These are phyloP conservation scores for Barnettozyma sp. DNA, from an alignment of 805 yeast species.

Conservation along the genomic window DNA sequence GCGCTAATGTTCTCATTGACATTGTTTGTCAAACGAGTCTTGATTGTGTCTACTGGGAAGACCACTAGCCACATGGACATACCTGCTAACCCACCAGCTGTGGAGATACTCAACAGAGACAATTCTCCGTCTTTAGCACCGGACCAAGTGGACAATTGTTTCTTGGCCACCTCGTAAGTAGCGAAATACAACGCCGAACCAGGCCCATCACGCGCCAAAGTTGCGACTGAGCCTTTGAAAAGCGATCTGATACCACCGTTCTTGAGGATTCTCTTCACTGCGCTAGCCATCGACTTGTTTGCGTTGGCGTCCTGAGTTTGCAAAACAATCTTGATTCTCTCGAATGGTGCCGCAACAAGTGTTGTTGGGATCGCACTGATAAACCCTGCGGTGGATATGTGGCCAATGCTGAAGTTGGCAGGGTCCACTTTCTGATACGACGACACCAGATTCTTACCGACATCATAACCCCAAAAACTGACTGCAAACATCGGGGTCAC, in stretches of 20 bases:
- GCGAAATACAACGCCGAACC: slow-evolving; percentile 96
- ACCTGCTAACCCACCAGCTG: slow-evolving; percentile 96
- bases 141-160: slow-evolving; percentile 39
- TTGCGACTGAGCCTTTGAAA: slow-evolving; percentile 87
- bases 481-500: slow-evolving; percentile 99
- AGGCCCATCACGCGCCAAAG: slow-evolving; percentile 95
- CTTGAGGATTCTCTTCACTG: slow-evolving; percentile 59
- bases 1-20: slow-evolving; percentile 43
- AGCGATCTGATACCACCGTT: slow-evolving; percentile 82
- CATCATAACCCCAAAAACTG: slow-evolving; percentile 96
- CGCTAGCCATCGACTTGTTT: slow-evolving; percentile 38
- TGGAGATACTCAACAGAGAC: slow-evolving; percentile 66
- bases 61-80: slow-evolving; percentile 95
- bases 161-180: slow-evolving; percentile 79
- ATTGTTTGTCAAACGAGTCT: slow-evolving; percentile 38
- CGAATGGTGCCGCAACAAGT: slow-evolving; percentile 95
- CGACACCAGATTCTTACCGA: slow-evolving; percentile 74
- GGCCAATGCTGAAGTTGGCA: slow-evolving; percentile 48
- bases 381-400: slow-evolving; percentile 89
- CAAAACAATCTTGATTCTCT: slow-evolving; percentile 88
- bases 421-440: slow-evolving; percentile 29
- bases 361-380: slow-evolving; percentile 93
- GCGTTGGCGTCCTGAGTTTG: slow-evolving; percentile 55
- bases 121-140: slow-evolving; percentile 43
- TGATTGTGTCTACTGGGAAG: slow-evolving; percentile 94